A percentile compares a stretch with the other conserved stretches of the same genome.
Conservation (phyloP, 2,329 filamentous ascomycete genomes). For the Colletotrichum aenigma region DNA sequence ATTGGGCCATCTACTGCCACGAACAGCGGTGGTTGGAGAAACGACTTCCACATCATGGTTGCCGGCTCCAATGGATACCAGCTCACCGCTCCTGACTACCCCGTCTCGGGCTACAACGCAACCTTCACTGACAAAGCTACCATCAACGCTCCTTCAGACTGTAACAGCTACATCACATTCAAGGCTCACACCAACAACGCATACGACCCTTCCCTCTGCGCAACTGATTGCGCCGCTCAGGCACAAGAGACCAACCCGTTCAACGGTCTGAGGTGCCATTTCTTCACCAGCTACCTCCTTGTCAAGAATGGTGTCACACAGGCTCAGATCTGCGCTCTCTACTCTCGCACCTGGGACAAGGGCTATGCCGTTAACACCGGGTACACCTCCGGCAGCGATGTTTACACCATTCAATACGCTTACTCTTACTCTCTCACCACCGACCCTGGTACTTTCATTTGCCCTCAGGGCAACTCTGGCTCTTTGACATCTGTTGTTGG, state of each 20-base stretch:
- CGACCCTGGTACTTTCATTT: background rate
- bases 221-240: background rate
- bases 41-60: conserved; percentile 17
- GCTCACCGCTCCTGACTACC: background rate
- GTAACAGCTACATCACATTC: conserved; percentile 12
- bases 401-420: conserved; percentile 2
- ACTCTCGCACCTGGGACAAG: conserved; percentile 1
- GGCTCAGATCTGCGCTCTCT: conserved; percentile 2
- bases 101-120: background rate
- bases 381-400: background rate
- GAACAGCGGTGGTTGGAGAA: conserved; percentile 9
- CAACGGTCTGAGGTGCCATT: background rate
- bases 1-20: conserved; percentile 10
- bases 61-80: conserved; percentile 22
- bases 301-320: conserved; percentile 2
- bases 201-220: background rate
- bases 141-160: conserved; percentile 3
- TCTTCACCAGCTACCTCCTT: background rate
- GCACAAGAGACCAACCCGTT: background rate
- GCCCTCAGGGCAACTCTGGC: background rate
- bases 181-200: background rate
- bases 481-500: background rate
- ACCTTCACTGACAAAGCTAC: background rate
- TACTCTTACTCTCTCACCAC: background rate
- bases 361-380: background rate